Conservation (phyloP, 441 rosid genomes). For the Croton setiger region DNA sequence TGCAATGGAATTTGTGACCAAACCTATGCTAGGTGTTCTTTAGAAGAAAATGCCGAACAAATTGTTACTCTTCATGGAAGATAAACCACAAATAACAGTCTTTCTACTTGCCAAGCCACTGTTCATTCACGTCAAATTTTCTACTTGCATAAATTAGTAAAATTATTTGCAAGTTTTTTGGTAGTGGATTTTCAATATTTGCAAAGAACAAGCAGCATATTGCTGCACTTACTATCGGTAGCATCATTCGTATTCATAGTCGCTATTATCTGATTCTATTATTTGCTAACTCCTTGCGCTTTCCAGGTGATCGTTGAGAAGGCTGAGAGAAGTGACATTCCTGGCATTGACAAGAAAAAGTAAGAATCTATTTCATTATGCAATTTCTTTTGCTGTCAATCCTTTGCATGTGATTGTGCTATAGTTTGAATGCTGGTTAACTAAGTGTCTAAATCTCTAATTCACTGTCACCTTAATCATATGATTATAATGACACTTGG, state of each 20-base stretch:
- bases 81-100: neutral
- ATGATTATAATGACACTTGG: neutral
- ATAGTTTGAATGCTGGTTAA: neutral
- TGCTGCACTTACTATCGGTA: neutral
- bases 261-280: neutral
- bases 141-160: neutral
- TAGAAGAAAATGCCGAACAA: neutral
- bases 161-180: neutral
- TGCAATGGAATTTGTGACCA: neutral
- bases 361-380: slow-evolving; percentile 24
- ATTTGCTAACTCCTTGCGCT: neutral
- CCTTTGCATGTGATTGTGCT: neutral
- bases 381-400: slow-evolving; percentile 2
- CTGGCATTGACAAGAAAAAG: slow-evolving; percentile 87
- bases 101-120: neutral
- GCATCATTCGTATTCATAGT: neutral
- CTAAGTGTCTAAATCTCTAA: neutral
- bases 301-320: slow-evolving; percentile 71
- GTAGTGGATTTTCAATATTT: neutral
- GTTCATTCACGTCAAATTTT: neutral
- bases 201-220: neutral
- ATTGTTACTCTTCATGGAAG: neutral
- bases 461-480: neutral
- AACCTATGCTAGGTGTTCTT: too few relatives aligned
- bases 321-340: slow-evolving; percentile 71